A percentile compares a stretch with the other conserved stretches of the same genome.
Evolutionary conservation across 2,329 filamentous ascomycete species (phyloP).

Genomic region (Nothopassalora personata): DNA sequence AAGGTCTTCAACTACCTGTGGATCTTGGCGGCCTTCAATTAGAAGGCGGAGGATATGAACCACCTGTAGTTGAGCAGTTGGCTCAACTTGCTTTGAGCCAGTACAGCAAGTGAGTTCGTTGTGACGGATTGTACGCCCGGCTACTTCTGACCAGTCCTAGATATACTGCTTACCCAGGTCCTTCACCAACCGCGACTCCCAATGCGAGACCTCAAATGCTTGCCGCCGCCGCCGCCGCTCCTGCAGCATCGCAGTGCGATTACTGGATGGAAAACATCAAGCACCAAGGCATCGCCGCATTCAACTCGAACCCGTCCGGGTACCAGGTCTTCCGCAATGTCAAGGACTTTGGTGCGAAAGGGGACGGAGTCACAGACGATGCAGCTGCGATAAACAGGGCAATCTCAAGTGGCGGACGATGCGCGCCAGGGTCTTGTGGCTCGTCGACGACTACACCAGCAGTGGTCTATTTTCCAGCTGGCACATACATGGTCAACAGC

Average conservation of each 20-base stretch:
- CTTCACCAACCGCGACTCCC: conserved; percentile 6
- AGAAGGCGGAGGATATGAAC: not conserved
- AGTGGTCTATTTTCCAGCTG: conserved; percentile 54
- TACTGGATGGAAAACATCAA: conserved; percentile 43
- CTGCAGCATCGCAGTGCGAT: conserved; percentile 13
- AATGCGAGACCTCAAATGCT: not conserved
- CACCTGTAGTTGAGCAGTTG: not conserved
- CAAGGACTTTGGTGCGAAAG: conserved; percentile 42
- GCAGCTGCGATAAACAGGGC: conserved; percentile 51
- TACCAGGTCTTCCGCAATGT: conserved; percentile 49
- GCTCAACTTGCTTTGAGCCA: not conserved
- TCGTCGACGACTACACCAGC: conserved; percentile 49
- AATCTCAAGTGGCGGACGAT: conserved; percentile 38
- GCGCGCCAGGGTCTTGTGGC: conserved; percentile 38
- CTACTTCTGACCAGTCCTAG: not conserved
- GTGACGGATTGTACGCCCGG: not conserved
- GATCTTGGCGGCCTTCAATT: not conserved
- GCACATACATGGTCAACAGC: conserved; percentile 53
- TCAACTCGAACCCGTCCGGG: conserved; percentile 37
- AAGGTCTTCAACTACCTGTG: conserved; percentile 1
- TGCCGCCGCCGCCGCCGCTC: not conserved
- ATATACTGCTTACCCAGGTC: conserved; percentile 6
- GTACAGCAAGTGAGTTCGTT: not conserved
- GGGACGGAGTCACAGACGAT: conserved; percentile 50
- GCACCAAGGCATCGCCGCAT: conserved; percentile 46